Percentiles rank a stretch among this genome's conserved stretches.
Conservation (phyloP, 768 basidiomycete species). For the Gautieria morchelliformis region DNA sequence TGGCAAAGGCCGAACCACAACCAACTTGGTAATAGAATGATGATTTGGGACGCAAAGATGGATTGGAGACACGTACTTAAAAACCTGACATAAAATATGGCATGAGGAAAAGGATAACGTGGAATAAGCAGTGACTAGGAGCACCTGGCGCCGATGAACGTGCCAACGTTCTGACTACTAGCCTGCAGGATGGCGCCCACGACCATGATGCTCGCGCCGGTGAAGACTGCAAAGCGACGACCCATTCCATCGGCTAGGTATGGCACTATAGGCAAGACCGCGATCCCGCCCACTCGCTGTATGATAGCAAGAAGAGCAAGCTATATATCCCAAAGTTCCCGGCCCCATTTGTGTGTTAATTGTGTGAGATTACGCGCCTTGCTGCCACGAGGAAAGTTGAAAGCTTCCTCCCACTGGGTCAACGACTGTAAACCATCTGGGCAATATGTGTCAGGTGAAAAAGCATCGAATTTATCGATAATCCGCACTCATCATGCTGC, state of each 20-base stretch:
- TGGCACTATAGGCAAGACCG: constrained; percentile 30
- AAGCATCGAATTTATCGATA: neutral
- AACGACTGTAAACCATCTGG: constrained; percentile 29
- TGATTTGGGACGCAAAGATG: neutral
- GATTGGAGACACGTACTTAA: constrained; percentile 13
- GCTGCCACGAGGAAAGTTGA: constrained; percentile 20
- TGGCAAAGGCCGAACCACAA: constrained; percentile 50
- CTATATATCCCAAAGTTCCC: neutral
- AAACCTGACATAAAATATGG: constrained; percentile 7
- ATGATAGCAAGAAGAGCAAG: constrained; percentile 8
- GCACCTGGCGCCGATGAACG: constrained; percentile 49
- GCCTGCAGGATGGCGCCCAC: constrained; percentile 53
- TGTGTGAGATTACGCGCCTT: constrained; percentile 16
- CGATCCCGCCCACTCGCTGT: constrained; percentile 13
- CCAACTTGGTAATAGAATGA: constrained; percentile 28
- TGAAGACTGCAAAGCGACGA: constrained; percentile 44
- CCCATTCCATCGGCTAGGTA: constrained; percentile 51
- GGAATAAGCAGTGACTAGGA: constrained; percentile 3
- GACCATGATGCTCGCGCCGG: constrained; percentile 53
- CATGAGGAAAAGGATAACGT: neutral
- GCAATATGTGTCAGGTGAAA: neutral
- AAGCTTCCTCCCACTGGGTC: constrained; percentile 27
- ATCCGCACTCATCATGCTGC: constrained; percentile 31
- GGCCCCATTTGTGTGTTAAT: neutral
- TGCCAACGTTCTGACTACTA: constrained; percentile 41